Conservation (phyloP, 345 rosid species). For the Salix udensis region DNA sequence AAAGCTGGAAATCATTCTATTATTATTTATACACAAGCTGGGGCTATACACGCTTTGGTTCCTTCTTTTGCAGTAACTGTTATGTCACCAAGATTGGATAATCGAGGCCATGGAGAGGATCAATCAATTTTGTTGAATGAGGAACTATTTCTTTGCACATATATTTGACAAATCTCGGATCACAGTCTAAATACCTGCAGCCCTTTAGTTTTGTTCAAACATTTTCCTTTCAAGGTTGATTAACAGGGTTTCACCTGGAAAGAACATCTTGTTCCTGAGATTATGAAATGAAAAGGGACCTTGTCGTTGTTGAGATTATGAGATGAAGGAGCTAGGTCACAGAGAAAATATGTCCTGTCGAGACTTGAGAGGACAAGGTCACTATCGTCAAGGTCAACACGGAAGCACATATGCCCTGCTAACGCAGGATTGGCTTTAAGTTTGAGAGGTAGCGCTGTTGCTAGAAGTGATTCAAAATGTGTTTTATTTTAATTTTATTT, state of each 20-base stretch:
- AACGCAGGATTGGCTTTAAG: too few relatives aligned
- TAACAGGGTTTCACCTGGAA: not conserved
- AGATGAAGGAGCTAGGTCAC: too few relatives aligned
- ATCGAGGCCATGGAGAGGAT: not conserved
- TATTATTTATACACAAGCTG: not conserved
- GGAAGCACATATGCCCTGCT: too few relatives aligned
- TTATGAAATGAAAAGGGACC: too few relatives aligned
- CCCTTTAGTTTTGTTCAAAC: not conserved
- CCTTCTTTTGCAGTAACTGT: not conserved
- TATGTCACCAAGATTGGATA: not conserved
- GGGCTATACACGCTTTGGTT: not conserved
- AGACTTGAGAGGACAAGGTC: too few relatives aligned
- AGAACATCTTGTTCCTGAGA: too few relatives aligned
- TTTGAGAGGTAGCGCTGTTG: too few relatives aligned
- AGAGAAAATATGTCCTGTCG: too few relatives aligned
- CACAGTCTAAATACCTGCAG: not conserved
- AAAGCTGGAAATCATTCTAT: constrained; percentile 2
- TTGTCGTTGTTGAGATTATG: too few relatives aligned
- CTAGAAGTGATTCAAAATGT: too few relatives aligned
- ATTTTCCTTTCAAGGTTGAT: not conserved
- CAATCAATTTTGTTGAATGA: not conserved
- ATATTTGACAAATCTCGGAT: not conserved
- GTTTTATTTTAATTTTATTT: too few relatives aligned
- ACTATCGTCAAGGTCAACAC: too few relatives aligned
- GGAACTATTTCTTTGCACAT: not conserved